These are phyloP conservation scores for Beauveria bassiana DNA, from an alignment of 2,329 filamentous ascomycete genomes.

Conservation along the genomic window DNA sequence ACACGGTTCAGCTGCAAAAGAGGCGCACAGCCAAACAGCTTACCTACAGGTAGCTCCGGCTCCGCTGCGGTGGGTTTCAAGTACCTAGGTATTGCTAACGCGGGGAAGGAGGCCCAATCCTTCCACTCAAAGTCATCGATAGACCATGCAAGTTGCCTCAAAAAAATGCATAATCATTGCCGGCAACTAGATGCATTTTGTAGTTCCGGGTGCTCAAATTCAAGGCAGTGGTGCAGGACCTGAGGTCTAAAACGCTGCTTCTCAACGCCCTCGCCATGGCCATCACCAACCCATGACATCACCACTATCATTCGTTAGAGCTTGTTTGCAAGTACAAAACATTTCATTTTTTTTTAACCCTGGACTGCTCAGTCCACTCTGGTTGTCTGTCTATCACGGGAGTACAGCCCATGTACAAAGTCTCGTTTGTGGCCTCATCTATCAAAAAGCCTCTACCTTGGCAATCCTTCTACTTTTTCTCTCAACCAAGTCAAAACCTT, in stretches of 20 bases:
- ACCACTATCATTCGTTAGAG: not conserved
- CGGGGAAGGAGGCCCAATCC: not conserved
- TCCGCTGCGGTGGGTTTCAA: not conserved
- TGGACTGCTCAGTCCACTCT: slow-evolving; percentile 27
- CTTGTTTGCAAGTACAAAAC: slow-evolving; percentile 12
- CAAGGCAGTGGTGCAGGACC: not conserved
- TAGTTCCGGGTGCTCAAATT: not conserved
- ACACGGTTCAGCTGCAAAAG: not conserved
- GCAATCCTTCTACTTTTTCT: slow-evolving; percentile 15
- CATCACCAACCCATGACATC: not conserved
- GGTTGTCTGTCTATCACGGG: slow-evolving; percentile 24
- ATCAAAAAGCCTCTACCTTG: slow-evolving; percentile 20
- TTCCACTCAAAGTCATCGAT: not conserved
- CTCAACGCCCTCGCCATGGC: too few relatives aligned
- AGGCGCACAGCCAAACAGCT: not conserved
- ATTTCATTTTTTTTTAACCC: slow-evolving; percentile 23
- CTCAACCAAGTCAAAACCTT: slow-evolving; percentile 26
- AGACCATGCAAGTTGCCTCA: too few relatives aligned
- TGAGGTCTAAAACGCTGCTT: too few relatives aligned
- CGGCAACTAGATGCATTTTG: not conserved
- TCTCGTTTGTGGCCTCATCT: slow-evolving; percentile 19
- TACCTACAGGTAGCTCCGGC: not conserved
- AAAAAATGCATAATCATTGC: not conserved
- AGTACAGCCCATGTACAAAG: slow-evolving; percentile 19
- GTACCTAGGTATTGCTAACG: not conserved